These are phyloP conservation scores for Ogataea zsoltii DNA, from an alignment of 805 yeast genomes.

Conservation along the genomic window DNA sequence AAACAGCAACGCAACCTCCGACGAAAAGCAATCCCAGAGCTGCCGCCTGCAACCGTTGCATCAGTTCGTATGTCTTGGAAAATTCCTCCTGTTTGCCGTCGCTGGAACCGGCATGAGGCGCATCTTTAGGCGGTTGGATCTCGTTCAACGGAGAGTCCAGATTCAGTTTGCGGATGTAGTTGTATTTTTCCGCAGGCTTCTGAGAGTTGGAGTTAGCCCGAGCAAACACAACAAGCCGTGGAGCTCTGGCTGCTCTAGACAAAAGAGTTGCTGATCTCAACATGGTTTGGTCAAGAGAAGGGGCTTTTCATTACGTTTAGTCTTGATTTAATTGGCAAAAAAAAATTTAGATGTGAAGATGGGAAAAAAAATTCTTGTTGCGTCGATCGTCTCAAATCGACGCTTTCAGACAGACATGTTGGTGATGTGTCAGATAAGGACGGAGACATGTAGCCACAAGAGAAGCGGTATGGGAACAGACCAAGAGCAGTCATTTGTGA, in stretches of 20 bases:
- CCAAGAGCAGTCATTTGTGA: too few species aligned
- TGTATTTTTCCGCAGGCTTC: neutral
- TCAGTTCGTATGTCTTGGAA: slow-evolving; percentile 37
- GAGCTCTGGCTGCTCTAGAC: neutral
- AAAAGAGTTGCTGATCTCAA: too few species aligned
- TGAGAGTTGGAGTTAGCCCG: neutral
- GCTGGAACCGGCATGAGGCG: neutral
- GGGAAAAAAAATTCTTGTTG: neutral
- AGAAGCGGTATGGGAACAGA: too few species aligned
- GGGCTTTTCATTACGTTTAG: too few species aligned
- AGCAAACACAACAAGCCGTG: neutral
- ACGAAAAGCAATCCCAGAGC: slow-evolving; percentile 43
- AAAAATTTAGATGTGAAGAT: too few species aligned
- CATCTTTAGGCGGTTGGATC: neutral
- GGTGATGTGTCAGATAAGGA: too few species aligned
- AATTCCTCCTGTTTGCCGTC: slow-evolving; percentile 10
- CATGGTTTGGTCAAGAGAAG: too few species aligned
- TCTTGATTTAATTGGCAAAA: too few species aligned
- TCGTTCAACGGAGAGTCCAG: slow-evolving; percentile 5
- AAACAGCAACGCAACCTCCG: slow-evolving; percentile 40
- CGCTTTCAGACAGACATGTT: too few species aligned
- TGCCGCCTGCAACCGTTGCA: slow-evolving; percentile 46
- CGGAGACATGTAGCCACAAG: too few species aligned
- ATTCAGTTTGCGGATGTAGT: slow-evolving; percentile 4
- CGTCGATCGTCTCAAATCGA: neutral